Conservation (phyloP, 2,329 filamentous ascomycete genomes). For the Nemania sp. region DNA sequence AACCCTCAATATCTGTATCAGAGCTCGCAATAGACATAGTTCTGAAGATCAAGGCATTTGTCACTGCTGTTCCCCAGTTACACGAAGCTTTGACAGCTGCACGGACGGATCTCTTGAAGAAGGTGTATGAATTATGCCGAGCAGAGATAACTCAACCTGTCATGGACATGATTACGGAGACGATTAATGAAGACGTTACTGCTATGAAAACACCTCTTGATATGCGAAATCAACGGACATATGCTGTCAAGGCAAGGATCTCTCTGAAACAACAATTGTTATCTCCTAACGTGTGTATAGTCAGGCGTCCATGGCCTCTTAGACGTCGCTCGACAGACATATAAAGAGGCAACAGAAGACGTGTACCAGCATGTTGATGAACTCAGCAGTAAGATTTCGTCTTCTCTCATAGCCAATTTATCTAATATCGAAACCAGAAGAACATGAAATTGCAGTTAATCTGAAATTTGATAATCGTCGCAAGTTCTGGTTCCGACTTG, state of each 20-base stretch:
- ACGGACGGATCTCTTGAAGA: constrained; percentile 65
- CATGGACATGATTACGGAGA: constrained; percentile 65
- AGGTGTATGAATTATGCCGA: constrained; percentile 72
- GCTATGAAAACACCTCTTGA: constrained; percentile 82
- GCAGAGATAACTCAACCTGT: constrained; percentile 65
- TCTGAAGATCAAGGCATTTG: constrained; percentile 82
- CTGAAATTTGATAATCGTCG: constrained; percentile 78
- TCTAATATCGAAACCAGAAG: constrained; percentile 45
- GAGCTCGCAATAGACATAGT: constrained; percentile 87
- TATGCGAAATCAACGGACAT: constrained; percentile 85
- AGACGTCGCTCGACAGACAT: constrained; percentile 85
- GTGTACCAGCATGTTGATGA: constrained; percentile 71
- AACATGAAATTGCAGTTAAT: constrained; percentile 63
- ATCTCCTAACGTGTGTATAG: constrained; percentile 45
- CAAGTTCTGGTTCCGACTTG: constrained; percentile 77
- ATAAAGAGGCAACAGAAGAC: constrained; percentile 85
- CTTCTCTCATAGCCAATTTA: background rate
- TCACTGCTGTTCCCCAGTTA: constrained; percentile 68
- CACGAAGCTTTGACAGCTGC: constrained; percentile 70
- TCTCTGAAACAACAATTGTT: background rate
- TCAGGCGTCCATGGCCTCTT: constrained; percentile 83
- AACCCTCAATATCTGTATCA: constrained; percentile 67
- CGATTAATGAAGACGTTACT: constrained; percentile 79
- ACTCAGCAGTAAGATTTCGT: constrained; percentile 59
- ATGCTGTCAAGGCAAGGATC: constrained; percentile 74